Evolutionary conservation across 2,329 filamentous ascomycete species (phyloP), one percentile per base, ranked within the genome.

Genomic region (Fusarium decemcellulare): DNA sequence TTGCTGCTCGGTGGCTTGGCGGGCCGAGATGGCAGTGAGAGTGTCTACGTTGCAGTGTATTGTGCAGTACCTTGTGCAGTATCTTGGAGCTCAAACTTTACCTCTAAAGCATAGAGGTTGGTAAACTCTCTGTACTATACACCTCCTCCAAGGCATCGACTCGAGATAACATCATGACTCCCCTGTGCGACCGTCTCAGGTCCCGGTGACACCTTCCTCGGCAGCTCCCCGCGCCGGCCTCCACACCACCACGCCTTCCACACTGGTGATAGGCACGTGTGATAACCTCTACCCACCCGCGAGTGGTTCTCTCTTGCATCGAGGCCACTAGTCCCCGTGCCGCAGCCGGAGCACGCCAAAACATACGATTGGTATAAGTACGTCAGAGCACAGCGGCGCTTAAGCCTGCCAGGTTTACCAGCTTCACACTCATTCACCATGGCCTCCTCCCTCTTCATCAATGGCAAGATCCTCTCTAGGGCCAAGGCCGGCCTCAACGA

Each of bases 391-490:
- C 43, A 34, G 29, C 54, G 42, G 6, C 9, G 32, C 16, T 5
- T 23, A 23, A 3, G 23, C 23, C 23, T 23, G 23, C 23, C 23
- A 23, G 23, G 23, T 23, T 23, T 23, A 23, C 23, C 40, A n/a
- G 15, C 44, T 37, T 16, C 37, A 32, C 18, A 12, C 8, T 9
- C 27, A 11, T 32, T 18, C 54, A 59, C 12, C 29, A 74, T 74
- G 71, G 59, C 71, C 44, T 29, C 61, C n/a, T 43, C 60, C 6
- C 58, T 78, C 12, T 72, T 79, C 37, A 62, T 68, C 30, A 78
- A 79, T 62, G 77, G 76, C 30, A 74, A 67, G 40, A 74, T 79
- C 57, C 63, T 79, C 34, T 63, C 71, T 12, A 72, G 68, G 55
- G 63, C 63, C 14, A 73, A 67, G 16, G 70, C 65, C 48, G 71